Conservation (phyloP, 2,329 filamentous ascomycete species). For the Teratosphaeria epicoccoides region DNA sequence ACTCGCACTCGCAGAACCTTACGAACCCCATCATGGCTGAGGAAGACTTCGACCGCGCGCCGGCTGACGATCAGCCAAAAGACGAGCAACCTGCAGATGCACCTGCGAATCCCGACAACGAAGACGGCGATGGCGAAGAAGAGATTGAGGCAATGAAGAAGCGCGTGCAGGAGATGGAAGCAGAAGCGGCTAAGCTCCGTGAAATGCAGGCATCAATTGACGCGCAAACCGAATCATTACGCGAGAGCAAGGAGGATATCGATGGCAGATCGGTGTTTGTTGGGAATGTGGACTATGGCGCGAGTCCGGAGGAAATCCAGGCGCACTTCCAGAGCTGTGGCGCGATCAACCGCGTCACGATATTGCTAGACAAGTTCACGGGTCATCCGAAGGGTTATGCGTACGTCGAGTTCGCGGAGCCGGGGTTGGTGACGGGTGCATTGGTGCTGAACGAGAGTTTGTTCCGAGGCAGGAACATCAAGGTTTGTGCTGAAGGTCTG, state of each 20-base stretch:
- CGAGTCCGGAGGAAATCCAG: constrained; percentile 95
- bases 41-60: constrained; percentile 15
- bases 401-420: constrained; percentile 96
- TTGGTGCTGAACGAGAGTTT: constrained; percentile 93
- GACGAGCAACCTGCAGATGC: constrained; percentile 15
- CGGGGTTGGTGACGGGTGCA: constrained; percentile 82
- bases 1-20: background rate
- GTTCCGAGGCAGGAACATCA: constrained; percentile 89
- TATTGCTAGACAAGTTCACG: constrained; percentile 94
- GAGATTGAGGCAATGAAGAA: constrained; percentile 43
- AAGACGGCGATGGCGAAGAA: constrained; percentile 26
- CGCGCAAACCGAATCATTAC: constrained; percentile 68
- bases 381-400: constrained; percentile 99
- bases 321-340: constrained; percentile 96
- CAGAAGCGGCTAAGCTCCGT: constrained; percentile 47
- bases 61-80: background rate
- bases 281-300: constrained; percentile 95
- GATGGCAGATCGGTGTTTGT: constrained; percentile 96
- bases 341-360: constrained; percentile 95
- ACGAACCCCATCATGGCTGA: constrained; percentile 12
- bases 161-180: constrained; percentile 46
- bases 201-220: constrained; percentile 56
- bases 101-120: constrained; percentile 17
- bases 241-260: constrained; percentile 91
- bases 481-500: constrained; percentile 49